Evolutionary conservation across 306 rosid species (phyloP).

Genomic region (Prosopis cineraria): DNA sequence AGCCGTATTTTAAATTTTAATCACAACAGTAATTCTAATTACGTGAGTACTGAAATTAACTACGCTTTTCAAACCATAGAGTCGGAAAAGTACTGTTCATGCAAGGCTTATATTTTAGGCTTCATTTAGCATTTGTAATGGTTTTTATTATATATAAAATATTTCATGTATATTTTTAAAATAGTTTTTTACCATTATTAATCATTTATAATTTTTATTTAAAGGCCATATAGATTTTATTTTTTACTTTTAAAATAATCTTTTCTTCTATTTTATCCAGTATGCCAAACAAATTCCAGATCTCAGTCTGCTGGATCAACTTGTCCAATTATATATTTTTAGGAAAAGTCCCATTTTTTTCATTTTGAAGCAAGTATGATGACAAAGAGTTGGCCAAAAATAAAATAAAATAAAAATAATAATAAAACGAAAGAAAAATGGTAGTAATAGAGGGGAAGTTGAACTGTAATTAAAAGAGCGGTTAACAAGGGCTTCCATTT

Average conservation of each 20-base stretch:
- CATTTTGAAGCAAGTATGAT: neutral
- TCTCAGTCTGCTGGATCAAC: neutral
- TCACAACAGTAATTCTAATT: neutral
- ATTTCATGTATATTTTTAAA: neutral
- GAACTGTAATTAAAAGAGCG: neutral
- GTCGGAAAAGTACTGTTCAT: no score
- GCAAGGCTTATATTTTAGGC: neutral
- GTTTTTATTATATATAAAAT: neutral
- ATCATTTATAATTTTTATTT: neutral
- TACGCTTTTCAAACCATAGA: no score
- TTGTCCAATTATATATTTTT: neutral
- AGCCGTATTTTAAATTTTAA: no score
- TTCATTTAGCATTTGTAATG: neutral
- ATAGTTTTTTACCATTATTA: no score
- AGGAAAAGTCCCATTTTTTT: neutral
- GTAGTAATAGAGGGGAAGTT: conserved; percentile 21
- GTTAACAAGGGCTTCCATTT: conserved; percentile 30
- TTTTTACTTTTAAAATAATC: neutral
- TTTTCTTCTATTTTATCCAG: neutral
- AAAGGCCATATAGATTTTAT: neutral
- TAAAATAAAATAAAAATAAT: no score
- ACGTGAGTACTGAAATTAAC: neutral
- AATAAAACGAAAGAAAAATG: neutral
- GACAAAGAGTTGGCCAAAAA: neutral
- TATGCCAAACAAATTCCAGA: neutral